Evolutionary conservation across 2,329 filamentous ascomycete genomes (phyloP).

Genomic region (Rosellinia necatrix): DNA sequence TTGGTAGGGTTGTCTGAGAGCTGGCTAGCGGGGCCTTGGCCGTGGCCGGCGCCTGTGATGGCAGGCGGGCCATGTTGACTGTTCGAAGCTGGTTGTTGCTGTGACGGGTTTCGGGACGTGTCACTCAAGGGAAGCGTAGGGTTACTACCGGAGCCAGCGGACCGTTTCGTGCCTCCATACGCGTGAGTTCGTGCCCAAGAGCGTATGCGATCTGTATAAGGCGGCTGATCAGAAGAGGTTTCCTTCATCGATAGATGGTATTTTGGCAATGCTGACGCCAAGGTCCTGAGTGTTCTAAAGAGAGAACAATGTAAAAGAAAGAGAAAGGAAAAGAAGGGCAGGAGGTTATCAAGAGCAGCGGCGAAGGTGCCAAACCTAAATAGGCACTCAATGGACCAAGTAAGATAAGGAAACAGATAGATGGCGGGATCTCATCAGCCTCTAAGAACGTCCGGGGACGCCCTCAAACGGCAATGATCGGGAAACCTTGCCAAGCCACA

Average conservation of each 20-base stretch:
- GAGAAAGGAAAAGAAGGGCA: conserved; percentile 7
- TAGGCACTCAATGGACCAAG: conserved; percentile 19
- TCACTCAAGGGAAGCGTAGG: conserved; percentile 48
- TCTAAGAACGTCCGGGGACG: conserved; percentile 11
- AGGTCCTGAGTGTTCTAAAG: conserved; percentile 36
- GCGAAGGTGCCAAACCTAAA: conserved; percentile 21
- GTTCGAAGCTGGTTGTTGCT: conserved; percentile 30
- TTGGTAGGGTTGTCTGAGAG: conserved; percentile 32
- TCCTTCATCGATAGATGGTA: conserved; percentile 62
- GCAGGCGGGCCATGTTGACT: conserved; percentile 28
- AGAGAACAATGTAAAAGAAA: conserved; percentile 29
- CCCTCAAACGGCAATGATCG: conserved; percentile 11
- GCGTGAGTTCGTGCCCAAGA: conserved; percentile 59
- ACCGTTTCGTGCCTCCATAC: conserved; percentile 56
- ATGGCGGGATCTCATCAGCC: conserved; percentile 20
- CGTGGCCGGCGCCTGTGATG: conserved; percentile 31
- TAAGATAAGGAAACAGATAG: conserved; percentile 16
- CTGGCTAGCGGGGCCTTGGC: conserved; percentile 33
- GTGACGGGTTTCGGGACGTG: conserved; percentile 31
- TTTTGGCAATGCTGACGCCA: conserved; percentile 43
- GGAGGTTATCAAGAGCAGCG: not conserved
- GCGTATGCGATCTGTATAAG: conserved; percentile 61
- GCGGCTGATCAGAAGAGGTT: conserved; percentile 55
- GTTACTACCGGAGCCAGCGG: conserved; percentile 45
- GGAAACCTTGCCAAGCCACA: not conserved